phyloP scores from a whole-genome alignment of 257 asterid species.

The Solanum peruvianum region DNA sequence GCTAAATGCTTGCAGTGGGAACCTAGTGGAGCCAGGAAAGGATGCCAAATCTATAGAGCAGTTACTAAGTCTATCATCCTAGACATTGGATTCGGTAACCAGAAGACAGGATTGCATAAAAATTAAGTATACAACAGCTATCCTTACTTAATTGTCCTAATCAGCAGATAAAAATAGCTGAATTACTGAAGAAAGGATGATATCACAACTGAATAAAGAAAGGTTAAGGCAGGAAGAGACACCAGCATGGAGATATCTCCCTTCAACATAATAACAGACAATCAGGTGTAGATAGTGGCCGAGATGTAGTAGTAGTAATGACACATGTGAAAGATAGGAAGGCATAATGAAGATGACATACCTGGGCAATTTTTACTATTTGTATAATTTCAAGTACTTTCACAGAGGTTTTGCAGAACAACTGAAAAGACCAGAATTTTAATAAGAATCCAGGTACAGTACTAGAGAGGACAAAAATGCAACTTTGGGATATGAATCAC shows the following conservation, averaged over 20 bases:
- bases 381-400: conserved; percentile 56
- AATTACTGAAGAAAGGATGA: neutral
- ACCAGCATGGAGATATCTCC: neutral
- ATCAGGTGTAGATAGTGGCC: neutral
- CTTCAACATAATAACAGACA: neutral
- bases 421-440: conserved; percentile 28
- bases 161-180: neutral
- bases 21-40: neutral
- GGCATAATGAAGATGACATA: conserved; percentile 6
- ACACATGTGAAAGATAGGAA: neutral
- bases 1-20: neutral
- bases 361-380: conserved; percentile 82
- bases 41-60: neutral
- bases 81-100: neutral
- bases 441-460: conserved; percentile 9
- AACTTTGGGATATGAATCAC: conserved; percentile 20
- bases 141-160: neutral
- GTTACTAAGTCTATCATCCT: neutral
- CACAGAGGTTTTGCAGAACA: conserved; percentile 44
- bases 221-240: neutral
- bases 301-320: neutral
- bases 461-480: neutral
- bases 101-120: neutral
- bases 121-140: neutral
- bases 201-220: neutral